A percentile compares a stretch with the other conserved stretches of the same genome.
phyloP scores from a whole-genome alignment of 2,329 filamentous ascomycete species.

The Pestalotiopsis sp. region DNA sequence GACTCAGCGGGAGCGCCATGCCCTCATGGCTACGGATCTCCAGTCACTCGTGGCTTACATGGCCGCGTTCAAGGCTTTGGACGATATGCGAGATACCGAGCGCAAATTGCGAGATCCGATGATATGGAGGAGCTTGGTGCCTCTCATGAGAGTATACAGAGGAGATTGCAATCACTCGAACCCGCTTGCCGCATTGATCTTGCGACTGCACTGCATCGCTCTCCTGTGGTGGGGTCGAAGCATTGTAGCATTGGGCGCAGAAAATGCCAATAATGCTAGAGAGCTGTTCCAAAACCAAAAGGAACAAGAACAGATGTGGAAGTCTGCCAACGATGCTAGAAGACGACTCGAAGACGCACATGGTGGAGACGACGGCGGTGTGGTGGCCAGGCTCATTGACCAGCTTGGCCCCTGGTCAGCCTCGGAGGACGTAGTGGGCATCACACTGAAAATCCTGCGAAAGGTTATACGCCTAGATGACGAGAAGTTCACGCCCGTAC shows the following conservation, averaged over 20 bases:
- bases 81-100: conserved; percentile 46
- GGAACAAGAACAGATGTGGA: conserved; percentile 32
- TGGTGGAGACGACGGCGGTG: conserved; percentile 28
- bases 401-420: conserved; percentile 34
- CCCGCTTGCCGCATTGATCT: conserved; percentile 26
- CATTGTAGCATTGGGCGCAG: conserved; percentile 23
- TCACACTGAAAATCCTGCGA: conserved; percentile 31
- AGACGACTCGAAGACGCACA: conserved; percentile 28
- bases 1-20: conserved; percentile 27
- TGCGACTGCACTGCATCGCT: conserved; percentile 33
- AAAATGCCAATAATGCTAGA: conserved; percentile 23
- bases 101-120: conserved; percentile 43
- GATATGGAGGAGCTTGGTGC: conserved; percentile 27
- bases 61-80: conserved; percentile 53
- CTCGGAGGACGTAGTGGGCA: conserved; percentile 30
- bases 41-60: conserved; percentile 45
- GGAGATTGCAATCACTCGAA: conserved; percentile 26
- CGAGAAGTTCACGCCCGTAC: conserved; percentile 29
- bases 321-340: conserved; percentile 26
- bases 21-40: conserved; percentile 31
- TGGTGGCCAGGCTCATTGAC: conserved; percentile 33
- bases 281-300: conserved; percentile 24
- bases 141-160: conserved; percentile 26
- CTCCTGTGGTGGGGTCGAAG: conserved; percentile 27
- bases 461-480: conserved; percentile 26